A percentile compares a stretch with the other conserved stretches of the same genome.
Evolutionary conservation across 495 filamentous ascomycete species (phyloP).

Genomic region (Immersiella caudata): DNA sequence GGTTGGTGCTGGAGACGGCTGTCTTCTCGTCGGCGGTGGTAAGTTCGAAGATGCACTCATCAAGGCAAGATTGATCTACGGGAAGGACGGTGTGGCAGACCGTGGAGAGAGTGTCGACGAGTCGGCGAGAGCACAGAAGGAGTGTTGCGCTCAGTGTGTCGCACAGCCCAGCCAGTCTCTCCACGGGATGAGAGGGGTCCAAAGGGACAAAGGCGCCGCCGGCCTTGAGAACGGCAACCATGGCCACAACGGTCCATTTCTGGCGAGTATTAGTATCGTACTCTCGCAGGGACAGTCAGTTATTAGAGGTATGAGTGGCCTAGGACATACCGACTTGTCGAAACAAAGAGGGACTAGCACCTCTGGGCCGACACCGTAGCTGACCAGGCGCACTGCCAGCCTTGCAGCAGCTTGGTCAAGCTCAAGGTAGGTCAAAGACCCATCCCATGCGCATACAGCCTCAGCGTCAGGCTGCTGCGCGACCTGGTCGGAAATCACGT

Average conservation of each 20-base stretch:
- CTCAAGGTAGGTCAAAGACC: conserved; percentile 53
- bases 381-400: conserved; percentile 48
- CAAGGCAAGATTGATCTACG: conserved; percentile 13
- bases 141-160: conserved; percentile 43
- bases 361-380: conserved; percentile 54
- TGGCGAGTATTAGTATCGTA: not conserved
- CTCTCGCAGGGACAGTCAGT: no score
- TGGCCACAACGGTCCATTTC: conserved; percentile 55
- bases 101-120: conserved; percentile 4
- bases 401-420: conserved; percentile 48
- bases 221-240: conserved; percentile 59
- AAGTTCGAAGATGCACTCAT: not conserved
- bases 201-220: conserved; percentile 61
- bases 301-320: not conserved
- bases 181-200: conserved; percentile 57
- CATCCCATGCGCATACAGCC: conserved; percentile 54
- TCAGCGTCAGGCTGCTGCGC: conserved; percentile 21
- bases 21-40: not conserved
- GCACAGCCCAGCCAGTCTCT: conserved; percentile 51
- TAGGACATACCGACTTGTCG: conserved; percentile 55
- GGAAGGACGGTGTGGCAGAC: conserved; percentile 20
- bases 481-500: conserved; percentile 30
- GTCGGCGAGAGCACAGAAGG: conserved; percentile 33
- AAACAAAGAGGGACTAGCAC: conserved; percentile 58
- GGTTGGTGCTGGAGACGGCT: conserved; percentile 17